Evolutionary conservation across 2,329 filamentous ascomycete genomes (phyloP), one percentile per base, ranked within the genome.

Genomic region (Fusarium beomiforme): DNA sequence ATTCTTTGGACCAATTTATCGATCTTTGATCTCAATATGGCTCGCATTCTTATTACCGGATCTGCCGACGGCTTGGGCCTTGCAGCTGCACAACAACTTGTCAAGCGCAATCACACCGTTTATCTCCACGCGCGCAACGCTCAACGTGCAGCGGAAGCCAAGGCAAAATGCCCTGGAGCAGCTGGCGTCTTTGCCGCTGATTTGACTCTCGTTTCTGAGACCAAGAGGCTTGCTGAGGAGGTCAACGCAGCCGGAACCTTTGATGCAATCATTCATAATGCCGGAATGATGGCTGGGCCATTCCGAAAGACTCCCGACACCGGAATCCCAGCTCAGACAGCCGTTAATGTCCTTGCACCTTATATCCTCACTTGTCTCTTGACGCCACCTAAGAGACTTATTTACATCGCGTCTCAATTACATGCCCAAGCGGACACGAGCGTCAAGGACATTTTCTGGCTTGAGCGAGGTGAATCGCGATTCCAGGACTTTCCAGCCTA

Each of bases 61-160:
- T 75, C 73, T 12, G 66, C 67, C 23, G 73, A 75, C 51, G 73
- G 73, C 31, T 59, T 75, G 13, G 73, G 72, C 58, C 66, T 73
- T 2, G 71, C 64, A 29, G 61, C 73, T 29, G 72, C 72, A n/a
- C 71, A 69, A 24, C 70, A 72, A 43, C 73, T 75, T 4, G 56
- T 72, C 41, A 53, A 75, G 37, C 70, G 68, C 37, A 68, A 66
- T n/a, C 70, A 75, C 54, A 62, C 58, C 26, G 70, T 75, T 41
- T 71, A 71, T 50, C 70, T 75, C 5, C 73, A 75, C 43, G 72
- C 70, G 4, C 70, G 70, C 11, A 75, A 56, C 21, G 51, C 65
- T 13, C 43, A 68, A 19, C 70, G 70, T 7, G 73, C 72, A 39
- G 72, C 57, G 7, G 57, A 73, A 1, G 67, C 68, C 21, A 63